phyloP scores from a whole-genome alignment of 441 rosid species.

The Daphne laureola region DNA sequence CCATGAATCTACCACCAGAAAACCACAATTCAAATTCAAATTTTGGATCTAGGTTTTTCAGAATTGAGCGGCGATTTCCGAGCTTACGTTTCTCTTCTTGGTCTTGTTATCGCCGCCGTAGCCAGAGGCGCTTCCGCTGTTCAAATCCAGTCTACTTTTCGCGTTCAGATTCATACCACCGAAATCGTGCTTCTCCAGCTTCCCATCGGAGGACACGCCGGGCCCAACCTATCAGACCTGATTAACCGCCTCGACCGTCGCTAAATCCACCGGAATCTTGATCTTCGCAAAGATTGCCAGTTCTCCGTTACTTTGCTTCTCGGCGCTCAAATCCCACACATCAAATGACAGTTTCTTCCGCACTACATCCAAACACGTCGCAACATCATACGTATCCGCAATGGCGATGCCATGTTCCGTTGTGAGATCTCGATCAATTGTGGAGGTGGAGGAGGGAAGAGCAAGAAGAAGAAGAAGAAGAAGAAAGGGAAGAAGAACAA shows the following conservation, averaged over 20 bases:
- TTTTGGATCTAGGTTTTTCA: no score
- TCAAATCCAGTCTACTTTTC: constrained; percentile 28
- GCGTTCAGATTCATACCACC: constrained; percentile 22
- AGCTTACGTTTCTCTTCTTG: constrained; percentile 47
- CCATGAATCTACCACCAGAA: constrained; percentile 44
- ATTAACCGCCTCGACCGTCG: constrained; percentile 31
- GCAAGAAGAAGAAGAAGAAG: no score
- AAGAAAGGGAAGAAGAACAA: no score
- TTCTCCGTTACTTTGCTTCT: constrained; percentile 22
- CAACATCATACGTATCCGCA: constrained; percentile 28
- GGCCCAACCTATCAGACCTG: constrained; percentile 70
- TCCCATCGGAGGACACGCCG: constrained; percentile 13
- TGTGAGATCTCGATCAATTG: no score
- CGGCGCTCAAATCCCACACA: constrained; percentile 41
- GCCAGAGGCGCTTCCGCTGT: constrained; percentile 10
- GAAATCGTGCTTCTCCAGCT: constrained; percentile 32
- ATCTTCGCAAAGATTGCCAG: constrained; percentile 39
- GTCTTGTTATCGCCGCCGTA: constrained; percentile 18
- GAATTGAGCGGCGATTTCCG: no score
- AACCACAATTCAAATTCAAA: not conserved
- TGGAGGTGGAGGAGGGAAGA: no score
- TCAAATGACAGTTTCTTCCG: constrained; percentile 33
- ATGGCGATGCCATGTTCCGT: constrained; percentile 25
- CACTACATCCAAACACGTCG: constrained; percentile 16
- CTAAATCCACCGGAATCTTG: constrained; percentile 36